These are phyloP conservation scores for Soucietia sequanensis DNA, from an alignment of 805 yeast genomes.

Conservation along the genomic window DNA sequence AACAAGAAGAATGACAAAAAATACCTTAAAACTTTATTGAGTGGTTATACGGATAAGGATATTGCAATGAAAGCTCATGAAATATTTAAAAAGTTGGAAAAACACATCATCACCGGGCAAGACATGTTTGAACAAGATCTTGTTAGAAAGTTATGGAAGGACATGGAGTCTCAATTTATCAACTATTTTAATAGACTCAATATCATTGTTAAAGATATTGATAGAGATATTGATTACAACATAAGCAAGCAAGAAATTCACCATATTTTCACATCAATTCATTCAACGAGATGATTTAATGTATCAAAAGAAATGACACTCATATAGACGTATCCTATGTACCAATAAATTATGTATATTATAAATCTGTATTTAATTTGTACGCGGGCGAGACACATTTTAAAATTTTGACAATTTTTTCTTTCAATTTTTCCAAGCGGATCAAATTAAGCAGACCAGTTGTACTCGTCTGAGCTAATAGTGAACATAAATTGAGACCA, in stretches of 20 bases:
- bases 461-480: too few relatives aligned
- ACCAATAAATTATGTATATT: too few relatives aligned
- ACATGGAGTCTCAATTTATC: constrained; percentile 63
- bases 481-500: too few relatives aligned
- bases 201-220: constrained; percentile 50
- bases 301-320: too few relatives aligned
- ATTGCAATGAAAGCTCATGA: constrained; percentile 53
- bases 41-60: constrained; percentile 58
- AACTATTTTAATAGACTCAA: constrained; percentile 54
- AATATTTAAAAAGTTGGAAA: constrained; percentile 54
- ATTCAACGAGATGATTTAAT: constrained; percentile 4
- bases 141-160: constrained; percentile 65
- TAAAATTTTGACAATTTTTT: too few relatives aligned
- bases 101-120: constrained; percentile 46
- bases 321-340: too few relatives aligned
- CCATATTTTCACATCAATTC: constrained; percentile 44
- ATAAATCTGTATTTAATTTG: too few relatives aligned
- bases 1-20: constrained; percentile 65
- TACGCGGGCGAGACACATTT: too few relatives aligned
- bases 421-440: too few relatives aligned
- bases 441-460: too few relatives aligned
- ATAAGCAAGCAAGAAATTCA: constrained; percentile 58
- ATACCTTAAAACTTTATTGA: constrained; percentile 55
- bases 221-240: constrained; percentile 50
- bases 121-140: constrained; percentile 52